Percentiles rank a stretch among this genome's conserved stretches.
phyloP scores from a whole-genome alignment of 2,329 filamentous ascomycete genomes.

The Pestalotiopsis fici region DNA sequence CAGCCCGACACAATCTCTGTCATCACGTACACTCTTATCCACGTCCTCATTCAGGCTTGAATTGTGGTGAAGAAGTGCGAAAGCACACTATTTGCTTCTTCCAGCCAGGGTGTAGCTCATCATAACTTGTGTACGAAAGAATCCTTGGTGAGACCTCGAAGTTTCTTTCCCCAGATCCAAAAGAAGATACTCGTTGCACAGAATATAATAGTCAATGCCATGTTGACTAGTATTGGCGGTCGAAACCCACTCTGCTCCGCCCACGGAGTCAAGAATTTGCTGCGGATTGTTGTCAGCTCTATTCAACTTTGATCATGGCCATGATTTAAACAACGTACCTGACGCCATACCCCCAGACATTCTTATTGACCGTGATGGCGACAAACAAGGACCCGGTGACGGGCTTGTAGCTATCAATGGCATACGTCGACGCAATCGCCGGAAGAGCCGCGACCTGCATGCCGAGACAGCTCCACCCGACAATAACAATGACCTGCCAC shows the following conservation, averaged over 20 bases:
- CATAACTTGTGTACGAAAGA: conserved; percentile 22
- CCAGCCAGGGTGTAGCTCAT: background rate
- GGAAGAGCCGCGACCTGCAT: conserved; percentile 50
- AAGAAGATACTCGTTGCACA: conserved; percentile 21
- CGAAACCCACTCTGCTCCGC: conserved; percentile 22
- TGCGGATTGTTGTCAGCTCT: background rate
- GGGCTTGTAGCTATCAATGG: conserved; percentile 66
- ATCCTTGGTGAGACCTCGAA: conserved; percentile 14
- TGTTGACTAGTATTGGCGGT: conserved; percentile 25
- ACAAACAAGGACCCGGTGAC: conserved; percentile 61
- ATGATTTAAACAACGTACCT: conserved; percentile 8
- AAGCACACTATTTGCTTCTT: too few relatives aligned
- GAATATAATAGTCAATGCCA: conserved; percentile 23
- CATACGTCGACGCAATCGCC: conserved; percentile 59
- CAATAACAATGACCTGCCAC: conserved; percentile 48
- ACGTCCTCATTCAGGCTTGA: too few relatives aligned
- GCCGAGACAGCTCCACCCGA: conserved; percentile 42
- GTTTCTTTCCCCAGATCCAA: conserved; percentile 24
- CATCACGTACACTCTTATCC: too few relatives aligned
- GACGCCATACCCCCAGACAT: conserved; percentile 29
- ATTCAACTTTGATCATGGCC: background rate
- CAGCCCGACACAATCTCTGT: too few relatives aligned
- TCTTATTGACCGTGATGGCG: conserved; percentile 50
- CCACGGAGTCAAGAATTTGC: conserved; percentile 29
- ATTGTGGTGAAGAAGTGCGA: too few relatives aligned